Conservation (phyloP, 768 basidiomycete species). For the Boletus sp. region DNA sequence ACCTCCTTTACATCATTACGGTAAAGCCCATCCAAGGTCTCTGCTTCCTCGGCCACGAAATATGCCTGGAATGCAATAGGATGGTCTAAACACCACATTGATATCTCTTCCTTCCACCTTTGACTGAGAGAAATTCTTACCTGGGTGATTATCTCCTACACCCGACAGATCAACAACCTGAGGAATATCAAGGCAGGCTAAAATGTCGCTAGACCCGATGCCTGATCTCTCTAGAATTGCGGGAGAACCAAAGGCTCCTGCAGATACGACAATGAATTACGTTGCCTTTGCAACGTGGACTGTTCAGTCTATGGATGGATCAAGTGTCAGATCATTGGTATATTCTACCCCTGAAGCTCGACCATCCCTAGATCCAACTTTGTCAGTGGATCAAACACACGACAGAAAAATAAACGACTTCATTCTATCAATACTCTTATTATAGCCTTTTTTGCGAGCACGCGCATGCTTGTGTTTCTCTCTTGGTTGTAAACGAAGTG, state of each 20-base stretch:
- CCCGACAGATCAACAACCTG: slow-evolving; percentile 64
- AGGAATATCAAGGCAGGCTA: slow-evolving; percentile 47
- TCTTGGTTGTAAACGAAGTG: slow-evolving; percentile 50
- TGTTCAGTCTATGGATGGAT: slow-evolving; percentile 23
- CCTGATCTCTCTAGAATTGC: slow-evolving; percentile 63
- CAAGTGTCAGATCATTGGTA: slow-evolving; percentile 30
- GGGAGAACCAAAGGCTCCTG: slow-evolving; percentile 56
- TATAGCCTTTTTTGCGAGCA: slow-evolving; percentile 44
- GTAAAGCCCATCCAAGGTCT: slow-evolving; percentile 50
- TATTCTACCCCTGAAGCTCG: slow-evolving; percentile 52
- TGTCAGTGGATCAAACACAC: slow-evolving; percentile 18
- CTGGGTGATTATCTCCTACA: slow-evolving; percentile 71
- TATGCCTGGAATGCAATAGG: slow-evolving; percentile 32
- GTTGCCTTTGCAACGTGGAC: slow-evolving; percentile 35
- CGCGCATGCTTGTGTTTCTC: slow-evolving; percentile 41
- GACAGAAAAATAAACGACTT: slow-evolving; percentile 6
- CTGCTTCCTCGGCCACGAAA: slow-evolving; percentile 42
- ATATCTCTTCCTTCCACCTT: no score
- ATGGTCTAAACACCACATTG: slow-evolving; percentile 26
- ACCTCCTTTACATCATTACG: slow-evolving; percentile 38
- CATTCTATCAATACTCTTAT: slow-evolving; percentile 51
- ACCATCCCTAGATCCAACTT: slow-evolving; percentile 18
- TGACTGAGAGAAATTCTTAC: no score
- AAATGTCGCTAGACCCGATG: slow-evolving; percentile 53
- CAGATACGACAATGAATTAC: slow-evolving; percentile 47